These are phyloP conservation scores for Betula pendula DNA, from an alignment of 306 rosid genomes.

Conservation along the genomic window DNA sequence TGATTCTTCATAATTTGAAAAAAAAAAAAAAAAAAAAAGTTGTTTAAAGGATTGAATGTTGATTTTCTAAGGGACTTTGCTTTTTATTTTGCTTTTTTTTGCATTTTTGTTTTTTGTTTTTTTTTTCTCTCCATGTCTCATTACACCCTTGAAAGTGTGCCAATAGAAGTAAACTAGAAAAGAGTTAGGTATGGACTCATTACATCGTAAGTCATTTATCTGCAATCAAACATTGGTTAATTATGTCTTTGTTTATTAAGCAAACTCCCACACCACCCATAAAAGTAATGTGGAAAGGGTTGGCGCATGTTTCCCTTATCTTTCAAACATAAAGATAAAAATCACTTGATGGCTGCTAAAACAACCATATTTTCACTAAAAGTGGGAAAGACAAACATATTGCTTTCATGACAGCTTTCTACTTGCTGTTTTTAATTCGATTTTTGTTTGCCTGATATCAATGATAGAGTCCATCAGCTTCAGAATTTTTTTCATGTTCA, in stretches of 20 bases:
- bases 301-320: not conserved
- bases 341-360: not conserved
- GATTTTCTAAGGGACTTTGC: too few species aligned
- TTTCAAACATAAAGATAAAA: not conserved
- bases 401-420: slow-evolving; percentile 28
- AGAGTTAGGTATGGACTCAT: not conserved
- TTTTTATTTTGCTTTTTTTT: too few species aligned
- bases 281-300: not conserved
- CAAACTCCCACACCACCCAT: not conserved
- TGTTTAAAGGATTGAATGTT: too few species aligned
- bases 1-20: too few species aligned
- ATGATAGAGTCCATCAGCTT: not conserved
- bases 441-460: not conserved
- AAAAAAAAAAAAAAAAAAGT: too few species aligned
- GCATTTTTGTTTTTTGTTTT: too few species aligned
- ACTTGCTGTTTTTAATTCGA: not conserved
- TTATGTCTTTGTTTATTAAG: not conserved
- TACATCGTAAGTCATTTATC: not conserved
- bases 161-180: not conserved
- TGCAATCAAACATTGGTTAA: not conserved
- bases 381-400: slow-evolving; percentile 26
- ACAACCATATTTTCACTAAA: not conserved
- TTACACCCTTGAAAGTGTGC: too few species aligned
- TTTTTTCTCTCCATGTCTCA: too few species aligned
- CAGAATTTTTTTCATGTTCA: not conserved